Conservation (phyloP, 1,139 yeast species). For the Taphrina pruni region DNA sequence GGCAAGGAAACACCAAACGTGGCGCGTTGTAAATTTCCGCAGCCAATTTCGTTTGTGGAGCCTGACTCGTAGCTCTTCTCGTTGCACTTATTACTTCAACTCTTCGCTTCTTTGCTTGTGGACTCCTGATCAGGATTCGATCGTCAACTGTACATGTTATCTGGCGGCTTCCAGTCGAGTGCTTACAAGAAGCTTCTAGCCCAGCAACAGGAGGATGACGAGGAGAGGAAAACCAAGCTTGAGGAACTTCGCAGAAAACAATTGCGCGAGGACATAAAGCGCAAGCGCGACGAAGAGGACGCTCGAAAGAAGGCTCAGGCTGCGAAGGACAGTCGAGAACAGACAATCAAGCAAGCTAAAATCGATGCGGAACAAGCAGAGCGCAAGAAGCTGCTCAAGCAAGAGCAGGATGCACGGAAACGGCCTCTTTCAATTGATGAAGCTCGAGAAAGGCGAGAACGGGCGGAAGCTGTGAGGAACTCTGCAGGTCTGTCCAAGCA, state of each 20-base stretch:
- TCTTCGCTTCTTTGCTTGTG: not conserved
- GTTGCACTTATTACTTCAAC: not conserved
- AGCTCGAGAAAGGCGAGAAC: conserved; percentile 37
- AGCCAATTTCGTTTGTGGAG: conserved; percentile 4
- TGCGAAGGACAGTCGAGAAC: conserved; percentile 25
- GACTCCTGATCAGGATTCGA: not conserved
- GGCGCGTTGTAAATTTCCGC: not conserved
- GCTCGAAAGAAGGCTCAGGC: conserved; percentile 22
- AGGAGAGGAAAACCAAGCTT: conserved; percentile 17
- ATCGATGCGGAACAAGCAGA: conserved; percentile 16
- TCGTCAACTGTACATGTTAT: conserved; percentile 2
- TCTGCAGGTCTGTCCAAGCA: conserved; percentile 20
- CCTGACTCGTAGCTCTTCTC: not conserved
- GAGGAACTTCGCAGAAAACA: conserved; percentile 25
- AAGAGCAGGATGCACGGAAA: conserved; percentile 13
- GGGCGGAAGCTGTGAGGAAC: conserved; percentile 31
- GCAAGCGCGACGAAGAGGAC: conserved; percentile 37
- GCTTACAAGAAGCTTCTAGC: conserved; percentile 29
- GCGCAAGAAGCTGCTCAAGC: conserved; percentile 3
- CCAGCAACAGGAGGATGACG: conserved; percentile 17
- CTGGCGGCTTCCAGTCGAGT: conserved; percentile 19
- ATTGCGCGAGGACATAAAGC: conserved; percentile 30
- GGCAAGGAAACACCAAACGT: not conserved
- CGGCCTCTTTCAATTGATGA: conserved; percentile 38
- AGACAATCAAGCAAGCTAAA: conserved; percentile 25